Evolutionary conservation across 1,284 basidiomycete genomes (phyloP), one percentile per base, ranked within the genome.

Genomic region (Puccinia polysora): DNA sequence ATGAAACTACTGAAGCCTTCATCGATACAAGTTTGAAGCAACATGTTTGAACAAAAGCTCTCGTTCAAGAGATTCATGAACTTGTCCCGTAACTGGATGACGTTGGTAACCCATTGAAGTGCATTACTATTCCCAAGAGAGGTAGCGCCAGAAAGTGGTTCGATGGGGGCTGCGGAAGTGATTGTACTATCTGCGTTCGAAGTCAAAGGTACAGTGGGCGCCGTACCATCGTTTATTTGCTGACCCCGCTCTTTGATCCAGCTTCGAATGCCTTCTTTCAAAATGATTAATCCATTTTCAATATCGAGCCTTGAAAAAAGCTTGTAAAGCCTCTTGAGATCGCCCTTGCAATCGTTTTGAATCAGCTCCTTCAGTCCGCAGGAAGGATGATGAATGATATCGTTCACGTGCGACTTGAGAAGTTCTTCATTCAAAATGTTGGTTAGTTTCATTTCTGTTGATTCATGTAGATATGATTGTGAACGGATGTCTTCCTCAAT

Each of bases 1-100:
- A 98, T 87, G 80, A 98, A 96, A 0, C 87, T 85, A 79, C 90
- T 88, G 77, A 97, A 97, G 0, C 93, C 94, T 83, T 96, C 91
- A 77, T 94, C 93, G 73, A 96, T 83, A 15, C 88, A 84, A 68
- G 87, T 88, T 80, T 96, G 93, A 0, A 97, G 79, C 15, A 88
- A 87, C 74, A 87, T 85, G 80, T 97, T 89, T 60, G 82, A 84
- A 30, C 82, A 81, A 78, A 96, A 94, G 0, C 90, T 86, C 32
- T 83, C 80, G 56, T 82, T 84, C 84, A 92, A 88, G 8, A 96
- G 81, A 10, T 77, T 78, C 77, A 97, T 91, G 78, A 97, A 92
- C 78, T 86, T 90, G 81, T 95, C 91, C 81, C 97, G 97, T 73
- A 98, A 83, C 74, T 88, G 86, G 10, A 98, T 83, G 8, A 97